These are phyloP conservation scores for Psilocybe azurescens DNA, from an alignment of 768 basidiomycete species.

Conservation along the genomic window DNA sequence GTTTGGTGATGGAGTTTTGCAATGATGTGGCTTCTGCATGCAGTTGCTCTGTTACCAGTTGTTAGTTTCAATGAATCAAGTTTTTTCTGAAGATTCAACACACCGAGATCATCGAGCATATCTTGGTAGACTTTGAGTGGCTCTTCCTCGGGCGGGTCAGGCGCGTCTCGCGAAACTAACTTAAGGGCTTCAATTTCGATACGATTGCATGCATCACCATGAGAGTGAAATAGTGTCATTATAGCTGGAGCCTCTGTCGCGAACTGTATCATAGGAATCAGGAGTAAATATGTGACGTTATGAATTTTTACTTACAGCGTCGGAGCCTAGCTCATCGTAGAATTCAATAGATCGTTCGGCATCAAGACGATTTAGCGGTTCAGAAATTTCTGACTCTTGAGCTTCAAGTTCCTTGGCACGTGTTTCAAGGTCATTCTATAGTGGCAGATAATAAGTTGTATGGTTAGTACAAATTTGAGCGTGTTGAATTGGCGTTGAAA, in stretches of 20 bases:
- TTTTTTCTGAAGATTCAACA: constrained; percentile 9
- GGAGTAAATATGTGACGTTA: not conserved
- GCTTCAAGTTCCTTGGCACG: constrained; percentile 36
- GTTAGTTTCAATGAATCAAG: constrained; percentile 2
- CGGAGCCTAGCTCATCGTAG: constrained; percentile 47
- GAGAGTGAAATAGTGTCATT: constrained; percentile 53
- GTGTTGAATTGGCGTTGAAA: no score
- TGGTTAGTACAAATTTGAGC: no score
- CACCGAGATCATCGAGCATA: constrained; percentile 49
- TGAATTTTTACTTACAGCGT: constrained; percentile 34
- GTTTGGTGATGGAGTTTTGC: constrained; percentile 30
- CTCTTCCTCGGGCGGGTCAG: constrained; percentile 39
- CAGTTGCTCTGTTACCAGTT: constrained; percentile 26
- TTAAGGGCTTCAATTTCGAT: constrained; percentile 49
- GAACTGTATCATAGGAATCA: constrained; percentile 36
- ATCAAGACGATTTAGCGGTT: constrained; percentile 46
- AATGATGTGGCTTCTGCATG: constrained; percentile 32
- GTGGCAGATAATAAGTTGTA: not conserved
- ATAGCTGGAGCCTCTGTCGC: constrained; percentile 48
- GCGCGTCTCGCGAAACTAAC: constrained; percentile 37
- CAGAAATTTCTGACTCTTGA: constrained; percentile 47
- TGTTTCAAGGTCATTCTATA: constrained; percentile 42
- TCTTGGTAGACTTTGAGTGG: constrained; percentile 46
- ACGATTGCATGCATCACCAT: constrained; percentile 48
- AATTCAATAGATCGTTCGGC: constrained; percentile 49